phyloP scores from a whole-genome alignment of 2,329 filamentous ascomycete genomes.

The Ustilaginoidea virens region DNA sequence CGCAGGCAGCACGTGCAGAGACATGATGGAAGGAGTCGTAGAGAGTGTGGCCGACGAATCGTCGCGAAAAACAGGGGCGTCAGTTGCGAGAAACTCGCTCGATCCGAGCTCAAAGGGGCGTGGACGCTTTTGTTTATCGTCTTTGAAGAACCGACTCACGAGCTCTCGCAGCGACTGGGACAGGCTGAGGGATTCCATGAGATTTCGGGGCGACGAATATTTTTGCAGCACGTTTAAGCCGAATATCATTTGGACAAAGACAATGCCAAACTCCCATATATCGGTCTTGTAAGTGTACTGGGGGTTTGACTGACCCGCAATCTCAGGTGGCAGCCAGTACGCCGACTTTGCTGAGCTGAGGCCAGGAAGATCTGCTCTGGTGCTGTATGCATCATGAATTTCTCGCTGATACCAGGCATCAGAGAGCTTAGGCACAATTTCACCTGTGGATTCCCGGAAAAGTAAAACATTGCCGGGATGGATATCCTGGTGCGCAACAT shows the following conservation, averaged over 20 bases:
- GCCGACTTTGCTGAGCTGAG: constrained; percentile 53
- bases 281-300: constrained; percentile 68
- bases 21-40: constrained; percentile 25
- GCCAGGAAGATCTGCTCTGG: constrained; percentile 35
- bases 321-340: constrained; percentile 73
- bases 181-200: constrained; percentile 56
- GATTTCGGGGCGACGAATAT: constrained; percentile 61
- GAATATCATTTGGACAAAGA: constrained; percentile 89
- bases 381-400: constrained; percentile 43
- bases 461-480: constrained; percentile 69
- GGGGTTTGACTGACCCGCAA: constrained; percentile 44
- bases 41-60: constrained; percentile 24
- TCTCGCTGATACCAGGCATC: constrained; percentile 58
- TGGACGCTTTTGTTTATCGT: constrained; percentile 69
- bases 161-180: constrained; percentile 68
- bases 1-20: constrained; percentile 25
- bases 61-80: constrained; percentile 41
- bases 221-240: constrained; percentile 61
- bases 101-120: constrained; percentile 61
- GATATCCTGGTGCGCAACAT: constrained; percentile 70
- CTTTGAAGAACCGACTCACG: constrained; percentile 68
- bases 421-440: constrained; percentile 57
- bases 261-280: constrained; percentile 85
- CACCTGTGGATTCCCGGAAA: constrained; percentile 51
- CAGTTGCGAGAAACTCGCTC: constrained; percentile 50